Conservation (phyloP, 441 rosid genomes). For the Brassica balearica region DNA sequence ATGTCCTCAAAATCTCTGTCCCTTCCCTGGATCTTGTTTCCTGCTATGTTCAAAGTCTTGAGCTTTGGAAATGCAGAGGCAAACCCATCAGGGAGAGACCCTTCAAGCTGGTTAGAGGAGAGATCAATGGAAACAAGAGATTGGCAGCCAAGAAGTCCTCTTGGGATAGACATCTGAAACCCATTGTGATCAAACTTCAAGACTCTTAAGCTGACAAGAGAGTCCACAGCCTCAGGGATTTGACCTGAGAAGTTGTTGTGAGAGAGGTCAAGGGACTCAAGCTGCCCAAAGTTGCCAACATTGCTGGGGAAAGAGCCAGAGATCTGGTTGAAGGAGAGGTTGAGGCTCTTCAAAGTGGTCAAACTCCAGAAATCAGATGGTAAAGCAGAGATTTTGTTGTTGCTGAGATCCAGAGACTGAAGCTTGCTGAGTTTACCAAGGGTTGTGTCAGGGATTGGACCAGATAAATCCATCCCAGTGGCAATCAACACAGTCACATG, state of each 20-base stretch:
- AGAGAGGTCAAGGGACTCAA: slow-evolving; percentile 75
- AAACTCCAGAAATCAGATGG: slow-evolving; percentile 94
- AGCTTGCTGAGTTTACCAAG: slow-evolving; percentile 85
- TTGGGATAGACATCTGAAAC: slow-evolving; percentile 68
- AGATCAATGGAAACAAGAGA: slow-evolving; percentile 70
- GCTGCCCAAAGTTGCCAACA: slow-evolving; percentile 81
- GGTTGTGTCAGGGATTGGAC: slow-evolving; percentile 80
- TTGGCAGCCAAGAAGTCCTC: slow-evolving; percentile 57
- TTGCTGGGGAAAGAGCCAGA: slow-evolving; percentile 73
- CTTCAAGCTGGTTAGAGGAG: slow-evolving; percentile 72
- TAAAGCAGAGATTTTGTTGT: slow-evolving; percentile 76
- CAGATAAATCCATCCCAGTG: slow-evolving; percentile 72
- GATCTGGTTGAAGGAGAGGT: slow-evolving; percentile 74
- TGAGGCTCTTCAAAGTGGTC: slow-evolving; percentile 65
- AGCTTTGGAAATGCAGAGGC: slow-evolving; percentile 79
- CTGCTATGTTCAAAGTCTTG: slow-evolving; percentile 64
- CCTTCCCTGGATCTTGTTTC: slow-evolving; percentile 65
- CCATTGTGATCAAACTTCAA: slow-evolving; percentile 65
- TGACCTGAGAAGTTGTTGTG: slow-evolving; percentile 73
- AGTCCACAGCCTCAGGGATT: slow-evolving; percentile 62
- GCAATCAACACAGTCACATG: slow-evolving; percentile 58
- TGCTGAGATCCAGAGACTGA: slow-evolving; percentile 78
- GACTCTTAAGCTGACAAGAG: slow-evolving; percentile 63
- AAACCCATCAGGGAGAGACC: slow-evolving; percentile 75
- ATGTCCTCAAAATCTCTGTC: slow-evolving; percentile 58